These are phyloP conservation scores for Colletotrichum tamarilloi DNA, from an alignment of 2,329 filamentous ascomycete genomes.

Conservation along the genomic window DNA sequence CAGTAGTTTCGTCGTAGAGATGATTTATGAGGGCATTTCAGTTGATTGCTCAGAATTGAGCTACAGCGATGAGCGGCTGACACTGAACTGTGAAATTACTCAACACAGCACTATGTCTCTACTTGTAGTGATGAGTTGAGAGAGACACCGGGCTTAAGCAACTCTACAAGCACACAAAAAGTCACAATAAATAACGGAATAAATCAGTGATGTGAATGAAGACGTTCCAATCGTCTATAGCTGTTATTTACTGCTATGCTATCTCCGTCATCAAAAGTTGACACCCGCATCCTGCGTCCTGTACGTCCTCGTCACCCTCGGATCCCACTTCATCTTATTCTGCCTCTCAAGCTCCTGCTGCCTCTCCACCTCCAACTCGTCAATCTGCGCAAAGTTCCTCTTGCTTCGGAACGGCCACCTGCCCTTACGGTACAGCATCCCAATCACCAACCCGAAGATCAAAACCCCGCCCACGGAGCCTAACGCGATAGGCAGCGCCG, in stretches of 20 bases:
- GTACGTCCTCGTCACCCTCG: constrained; percentile 19
- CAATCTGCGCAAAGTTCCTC: constrained; percentile 22
- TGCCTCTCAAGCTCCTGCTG: constrained; percentile 30
- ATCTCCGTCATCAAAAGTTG: constrained; percentile 1
- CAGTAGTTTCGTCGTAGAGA: neutral
- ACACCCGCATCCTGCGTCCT: constrained; percentile 9
- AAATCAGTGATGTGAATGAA: too few relatives aligned
- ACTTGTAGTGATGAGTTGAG: too few relatives aligned
- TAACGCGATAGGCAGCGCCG: constrained; percentile 35
- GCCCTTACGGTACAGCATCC: constrained; percentile 32
- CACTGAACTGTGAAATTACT: too few relatives aligned
- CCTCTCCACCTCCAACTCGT: constrained; percentile 31
- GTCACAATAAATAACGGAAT: too few relatives aligned
- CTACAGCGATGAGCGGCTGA: too few relatives aligned
- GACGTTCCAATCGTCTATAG: neutral
- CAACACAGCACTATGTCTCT: too few relatives aligned
- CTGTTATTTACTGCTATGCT: too few relatives aligned
- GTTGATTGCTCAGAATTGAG: too few relatives aligned
- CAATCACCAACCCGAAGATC: constrained; percentile 29
- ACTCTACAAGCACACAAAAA: too few relatives aligned
- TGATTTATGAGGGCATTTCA: neutral
- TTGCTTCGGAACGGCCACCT: constrained; percentile 27
- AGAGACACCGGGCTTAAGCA: too few relatives aligned
- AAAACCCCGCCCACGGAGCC: constrained; percentile 34
- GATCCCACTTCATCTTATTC: constrained; percentile 36